Percentiles rank a stretch among this genome's conserved stretches.
These are phyloP conservation scores for Aureobasidium sp. DNA, from an alignment of 2,329 filamentous ascomycete species.

Conservation along the genomic window DNA sequence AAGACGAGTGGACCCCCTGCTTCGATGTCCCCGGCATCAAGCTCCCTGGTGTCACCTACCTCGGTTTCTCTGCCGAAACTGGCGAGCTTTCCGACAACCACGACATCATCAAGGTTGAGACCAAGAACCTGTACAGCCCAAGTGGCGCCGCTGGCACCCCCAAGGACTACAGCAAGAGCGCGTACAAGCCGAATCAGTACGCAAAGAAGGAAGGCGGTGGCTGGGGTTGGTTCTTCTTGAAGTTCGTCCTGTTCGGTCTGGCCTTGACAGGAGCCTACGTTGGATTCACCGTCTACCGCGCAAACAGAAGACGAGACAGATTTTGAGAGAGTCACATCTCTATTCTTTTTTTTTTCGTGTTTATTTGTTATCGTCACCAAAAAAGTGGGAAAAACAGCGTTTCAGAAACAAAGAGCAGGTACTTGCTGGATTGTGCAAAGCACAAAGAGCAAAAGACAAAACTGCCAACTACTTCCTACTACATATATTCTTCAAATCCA, in stretches of 20 bases:
- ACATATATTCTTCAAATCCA: neutral
- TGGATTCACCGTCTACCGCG: constrained; percentile 76
- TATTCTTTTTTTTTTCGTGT: neutral
- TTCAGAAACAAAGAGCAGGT: neutral
- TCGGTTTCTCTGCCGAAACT: constrained; percentile 73
- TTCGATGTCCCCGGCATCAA: constrained; percentile 65
- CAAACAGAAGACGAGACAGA: constrained; percentile 45
- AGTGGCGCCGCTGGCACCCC: constrained; percentile 30
- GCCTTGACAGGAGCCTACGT: constrained; percentile 70
- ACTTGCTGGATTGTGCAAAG: neutral
- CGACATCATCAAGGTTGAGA: constrained; percentile 81
- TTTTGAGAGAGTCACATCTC: constrained; percentile 29
- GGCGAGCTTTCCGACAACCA: constrained; percentile 96
- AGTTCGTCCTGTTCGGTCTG: constrained; percentile 69
- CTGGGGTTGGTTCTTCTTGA: constrained; percentile 70
- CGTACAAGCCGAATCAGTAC: constrained; percentile 38
- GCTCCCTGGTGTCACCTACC: constrained; percentile 65
- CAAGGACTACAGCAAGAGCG: constrained; percentile 39
- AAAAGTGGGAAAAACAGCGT: neutral
- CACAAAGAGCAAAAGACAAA: neutral
- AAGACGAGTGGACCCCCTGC: constrained; percentile 82
- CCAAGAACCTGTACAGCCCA: constrained; percentile 80
- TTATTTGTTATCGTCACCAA: neutral
- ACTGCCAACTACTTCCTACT: neutral
- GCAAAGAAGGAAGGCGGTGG: constrained; percentile 46